Evolutionary conservation across 208 protist species (phyloP).

Genomic region (Endotrypanum monterogeii): DNA sequence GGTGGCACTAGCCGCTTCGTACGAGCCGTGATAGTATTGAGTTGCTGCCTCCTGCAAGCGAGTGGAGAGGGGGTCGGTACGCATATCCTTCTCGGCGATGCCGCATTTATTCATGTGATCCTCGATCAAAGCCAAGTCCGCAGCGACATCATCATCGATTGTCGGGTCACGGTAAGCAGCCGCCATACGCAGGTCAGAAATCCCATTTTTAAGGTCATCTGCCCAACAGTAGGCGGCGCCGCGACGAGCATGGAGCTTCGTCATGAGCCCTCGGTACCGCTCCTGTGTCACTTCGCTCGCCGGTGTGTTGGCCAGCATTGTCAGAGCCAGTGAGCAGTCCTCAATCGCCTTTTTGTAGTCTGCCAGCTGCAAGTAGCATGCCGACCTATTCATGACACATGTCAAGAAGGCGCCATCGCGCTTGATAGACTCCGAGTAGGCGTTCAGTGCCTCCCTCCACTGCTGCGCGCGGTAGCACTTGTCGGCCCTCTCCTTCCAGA

Average conservation of each 20-base stretch:
- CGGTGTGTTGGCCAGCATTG: slow-evolving; percentile 88
- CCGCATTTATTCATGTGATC: slow-evolving; percentile 30
- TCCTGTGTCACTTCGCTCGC: slow-evolving; percentile 91
- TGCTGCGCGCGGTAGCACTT: slow-evolving; percentile 71
- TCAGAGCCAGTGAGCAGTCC: slow-evolving; percentile 88
- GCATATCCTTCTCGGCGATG: slow-evolving; percentile 16
- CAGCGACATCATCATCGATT: slow-evolving; percentile 56
- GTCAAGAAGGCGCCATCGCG: slow-evolving; percentile 91
- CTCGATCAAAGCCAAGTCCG: slow-evolving; percentile 65
- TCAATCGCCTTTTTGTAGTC: slow-evolving; percentile 83
- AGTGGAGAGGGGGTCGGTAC: slow-evolving; percentile 29
- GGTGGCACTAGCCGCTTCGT: slow-evolving; percentile 48
- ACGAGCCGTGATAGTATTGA: slow-evolving; percentile 69
- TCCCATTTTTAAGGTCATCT: slow-evolving; percentile 54
- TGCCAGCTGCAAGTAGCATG: slow-evolving; percentile 79
- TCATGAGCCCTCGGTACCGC: slow-evolving; percentile 87
- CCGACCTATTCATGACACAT: slow-evolving; percentile 89
- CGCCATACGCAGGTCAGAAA: slow-evolving; percentile 85
- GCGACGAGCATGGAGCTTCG: slow-evolving; percentile 81
- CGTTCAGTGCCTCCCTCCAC: slow-evolving; percentile 80
- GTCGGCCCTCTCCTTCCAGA: slow-evolving; percentile 92
- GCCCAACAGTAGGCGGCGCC: slow-evolving; percentile 86
- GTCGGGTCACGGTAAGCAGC: slow-evolving; percentile 73
- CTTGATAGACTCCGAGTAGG: slow-evolving; percentile 93
- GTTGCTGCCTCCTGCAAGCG: slow-evolving; percentile 66